Percentiles rank a stretch among this genome's conserved stretches.
Evolutionary conservation across 345 rosid genomes (phyloP).

Genomic region (Atalantia buxifolia): DNA sequence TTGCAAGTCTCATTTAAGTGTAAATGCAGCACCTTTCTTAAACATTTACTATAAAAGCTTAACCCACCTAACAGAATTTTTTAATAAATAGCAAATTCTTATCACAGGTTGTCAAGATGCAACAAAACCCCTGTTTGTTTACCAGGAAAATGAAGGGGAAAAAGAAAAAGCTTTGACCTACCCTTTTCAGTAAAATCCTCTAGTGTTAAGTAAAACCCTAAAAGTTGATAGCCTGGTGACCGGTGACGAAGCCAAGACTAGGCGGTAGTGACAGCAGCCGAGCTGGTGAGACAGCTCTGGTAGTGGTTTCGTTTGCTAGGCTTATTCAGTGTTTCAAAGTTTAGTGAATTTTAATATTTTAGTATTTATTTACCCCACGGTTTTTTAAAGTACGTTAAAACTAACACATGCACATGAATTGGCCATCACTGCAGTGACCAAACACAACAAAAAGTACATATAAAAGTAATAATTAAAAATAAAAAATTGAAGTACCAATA

Average conservation of each 20-base stretch:
- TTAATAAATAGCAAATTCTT: background rate
- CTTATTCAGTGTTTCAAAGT: no score
- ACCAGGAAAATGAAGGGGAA: background rate
- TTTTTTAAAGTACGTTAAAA: background rate
- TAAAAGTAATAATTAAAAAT: background rate
- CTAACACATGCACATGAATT: background rate
- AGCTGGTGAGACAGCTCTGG: no score
- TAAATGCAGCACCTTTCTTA: background rate
- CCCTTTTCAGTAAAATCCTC: background rate
- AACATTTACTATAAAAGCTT: background rate
- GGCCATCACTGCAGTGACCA: constrained; percentile 39
- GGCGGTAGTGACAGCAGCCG: no score
- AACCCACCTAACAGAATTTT: background rate
- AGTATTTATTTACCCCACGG: no score
- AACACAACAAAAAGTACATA: background rate
- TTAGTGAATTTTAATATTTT: no score
- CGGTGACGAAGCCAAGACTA: no score
- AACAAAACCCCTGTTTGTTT: background rate
- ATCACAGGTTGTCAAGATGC: background rate
- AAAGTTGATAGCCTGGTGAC: no score
- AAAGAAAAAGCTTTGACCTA: background rate
- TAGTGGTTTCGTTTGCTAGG: no score
- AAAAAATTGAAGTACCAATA: background rate
- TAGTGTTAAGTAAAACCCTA: background rate
- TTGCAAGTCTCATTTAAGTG: background rate